Evolutionary conservation across 164 flowering plant species (phyloP).

Genomic region (Dillenia turbinata): DNA sequence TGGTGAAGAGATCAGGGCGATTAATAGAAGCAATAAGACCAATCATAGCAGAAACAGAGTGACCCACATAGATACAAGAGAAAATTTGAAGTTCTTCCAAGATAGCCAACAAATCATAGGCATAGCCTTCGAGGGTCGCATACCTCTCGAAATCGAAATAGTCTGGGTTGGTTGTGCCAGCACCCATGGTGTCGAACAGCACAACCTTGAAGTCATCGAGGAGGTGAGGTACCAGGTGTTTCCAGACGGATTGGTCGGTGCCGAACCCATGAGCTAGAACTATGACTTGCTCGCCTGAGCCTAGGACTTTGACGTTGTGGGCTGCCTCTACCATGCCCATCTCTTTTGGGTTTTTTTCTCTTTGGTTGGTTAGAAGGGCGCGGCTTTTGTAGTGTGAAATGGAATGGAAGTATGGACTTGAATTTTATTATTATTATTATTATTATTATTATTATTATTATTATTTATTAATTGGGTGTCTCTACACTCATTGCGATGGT

Average conservation of each 20-base stretch:
- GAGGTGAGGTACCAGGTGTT: conserved; percentile 36
- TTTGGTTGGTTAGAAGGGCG: too few species aligned
- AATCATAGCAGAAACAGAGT: conserved; percentile 74
- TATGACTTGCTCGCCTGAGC: background rate
- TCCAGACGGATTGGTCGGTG: conserved; percentile 2
- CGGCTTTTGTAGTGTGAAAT: too few species aligned
- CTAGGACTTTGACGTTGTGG: background rate
- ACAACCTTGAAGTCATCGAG: conserved; percentile 28
- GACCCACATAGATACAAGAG: conserved; percentile 82
- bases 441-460: too few species aligned
- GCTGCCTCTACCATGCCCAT: conserved; percentile 1
- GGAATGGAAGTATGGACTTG: too few species aligned
- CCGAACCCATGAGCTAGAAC: conserved; percentile 1
- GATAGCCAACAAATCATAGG: conserved; percentile 49
- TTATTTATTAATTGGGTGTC: too few species aligned
- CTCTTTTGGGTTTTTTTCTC: background rate
- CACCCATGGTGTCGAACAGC: conserved; percentile 56
- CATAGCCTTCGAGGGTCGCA: conserved; percentile 48
- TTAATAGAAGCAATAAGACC: conserved; percentile 22
- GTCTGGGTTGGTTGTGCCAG: conserved; percentile 64
- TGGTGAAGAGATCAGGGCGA: conserved; percentile 5
- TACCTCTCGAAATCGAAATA: conserved; percentile 64
- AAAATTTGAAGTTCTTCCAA: conserved; percentile 51
- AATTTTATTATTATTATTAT: too few species aligned
- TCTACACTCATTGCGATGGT: too few species aligned